Base-by-base conservation (phyloP, 139 green algal species). In the Coelastrella sp. region DNA sequence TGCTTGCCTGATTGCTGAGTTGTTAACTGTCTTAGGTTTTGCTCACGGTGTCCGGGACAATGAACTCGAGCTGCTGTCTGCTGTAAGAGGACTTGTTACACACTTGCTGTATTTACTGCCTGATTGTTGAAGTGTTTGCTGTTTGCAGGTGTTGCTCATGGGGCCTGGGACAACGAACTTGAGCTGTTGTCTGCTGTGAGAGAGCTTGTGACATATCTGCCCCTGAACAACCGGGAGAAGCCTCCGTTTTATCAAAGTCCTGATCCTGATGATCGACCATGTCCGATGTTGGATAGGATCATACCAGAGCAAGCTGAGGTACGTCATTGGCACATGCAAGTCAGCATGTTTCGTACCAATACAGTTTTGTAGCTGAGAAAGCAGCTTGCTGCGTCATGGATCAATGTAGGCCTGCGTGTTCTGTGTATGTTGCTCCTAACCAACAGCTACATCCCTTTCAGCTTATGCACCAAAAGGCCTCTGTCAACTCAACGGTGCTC, bases 141-240 rank as follows among this genome's bases (percentile, higher is more conserved):
- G 95, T 91, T 7, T 90, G 59, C 76, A 89, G 83, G 83, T 89
- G 83, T 89, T 81, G 83, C 83, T 58, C 83, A 89, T 57, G 83
- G 83, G 6, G 68, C 88, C 0, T 83, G 80, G 79, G 89, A 95
- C 90, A 96, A 97, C 61, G 95, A 97, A 61, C 77, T 97, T 17
- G 95, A 97, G 85, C 83, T 92, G 83, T 76, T 97, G 86, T 89
- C 90, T 54, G 95, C 80, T 20, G 68, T 97, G 86, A 79, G 95
- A 3, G 89, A 96, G 73, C 88, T 97, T 7, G 60, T 96, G 22
- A 86, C 78, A 61, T 97, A 91, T 90, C 92, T 97, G 57, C 95
- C 95, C 54, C 81, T 96, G 89, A 89, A 57, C 47, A 89, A 89
- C 83, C 94, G 80, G 82, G 88, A 66, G 61, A 87, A 73, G 65